Evolutionary conservation across 2,329 filamentous ascomycete genomes (phyloP).

Genomic region (Xylariaceae sp.): DNA sequence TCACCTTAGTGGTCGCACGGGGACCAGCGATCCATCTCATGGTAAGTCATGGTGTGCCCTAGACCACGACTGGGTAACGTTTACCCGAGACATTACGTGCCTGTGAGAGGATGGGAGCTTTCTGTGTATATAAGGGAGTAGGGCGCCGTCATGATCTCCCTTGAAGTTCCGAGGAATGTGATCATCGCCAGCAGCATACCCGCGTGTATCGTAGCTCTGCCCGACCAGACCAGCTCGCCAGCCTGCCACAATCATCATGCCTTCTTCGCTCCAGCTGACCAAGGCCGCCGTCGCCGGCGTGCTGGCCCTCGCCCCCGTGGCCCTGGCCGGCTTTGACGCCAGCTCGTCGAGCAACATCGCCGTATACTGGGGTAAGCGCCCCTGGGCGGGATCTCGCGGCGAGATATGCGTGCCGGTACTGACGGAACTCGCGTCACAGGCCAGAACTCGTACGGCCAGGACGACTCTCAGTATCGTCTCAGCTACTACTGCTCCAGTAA

Average conservation of each 20-base stretch:
- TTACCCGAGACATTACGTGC: conserved; percentile 9
- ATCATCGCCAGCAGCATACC: not conserved
- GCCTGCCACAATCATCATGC: conserved; percentile 17
- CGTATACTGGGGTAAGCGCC: conserved; percentile 55
- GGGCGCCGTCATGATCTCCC: not conserved
- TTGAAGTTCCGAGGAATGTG: not conserved
- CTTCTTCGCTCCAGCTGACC: conserved; percentile 12
- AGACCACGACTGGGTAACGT: conserved; percentile 18
- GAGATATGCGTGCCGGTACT: too few relatives aligned
- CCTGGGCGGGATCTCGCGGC: not conserved
- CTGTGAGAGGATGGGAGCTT: conserved; percentile 1
- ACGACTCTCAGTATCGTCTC: conserved; percentile 45
- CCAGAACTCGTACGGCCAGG: conserved; percentile 53
- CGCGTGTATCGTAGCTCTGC: not conserved
- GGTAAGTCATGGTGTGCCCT: conserved; percentile 10
- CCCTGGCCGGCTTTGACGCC: conserved; percentile 36
- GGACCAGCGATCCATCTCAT: conserved; percentile 16
- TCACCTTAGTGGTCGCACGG: conserved; percentile 11
- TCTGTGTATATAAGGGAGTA: conserved; percentile 6
- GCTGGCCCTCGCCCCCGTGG: conserved; percentile 20
- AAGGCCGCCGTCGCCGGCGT: conserved; percentile 19
- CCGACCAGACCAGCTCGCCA: too few relatives aligned
- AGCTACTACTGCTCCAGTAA: conserved; percentile 52
- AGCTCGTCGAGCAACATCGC: conserved; percentile 47
- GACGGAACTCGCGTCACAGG: conserved; percentile 27